These are phyloP conservation scores for Serendipita sp. DNA, from an alignment of 1,284 basidiomycete species.

Conservation along the genomic window DNA sequence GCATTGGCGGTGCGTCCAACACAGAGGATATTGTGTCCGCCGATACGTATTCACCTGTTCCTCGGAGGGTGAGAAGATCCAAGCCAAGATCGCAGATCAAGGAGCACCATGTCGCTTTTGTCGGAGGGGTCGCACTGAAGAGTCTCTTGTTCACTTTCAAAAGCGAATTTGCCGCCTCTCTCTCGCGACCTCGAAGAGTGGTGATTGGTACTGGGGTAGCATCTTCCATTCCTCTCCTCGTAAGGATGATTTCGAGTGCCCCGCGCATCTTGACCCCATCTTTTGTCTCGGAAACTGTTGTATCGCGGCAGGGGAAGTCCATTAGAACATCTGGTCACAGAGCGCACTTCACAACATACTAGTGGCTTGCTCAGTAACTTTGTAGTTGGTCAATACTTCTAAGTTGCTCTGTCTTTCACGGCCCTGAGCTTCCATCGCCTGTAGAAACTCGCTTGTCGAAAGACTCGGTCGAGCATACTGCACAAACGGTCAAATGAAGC, in stretches of 20 bases:
- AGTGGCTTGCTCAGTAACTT: background rate
- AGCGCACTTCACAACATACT: background rate
- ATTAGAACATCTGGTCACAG: background rate
- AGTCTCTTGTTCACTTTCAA: background rate
- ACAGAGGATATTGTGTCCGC: slow-evolving; percentile 5
- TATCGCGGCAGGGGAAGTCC: background rate
- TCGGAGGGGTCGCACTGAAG: background rate
- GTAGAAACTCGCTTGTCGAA: background rate
- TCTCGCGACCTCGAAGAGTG: background rate
- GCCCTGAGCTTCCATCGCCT: background rate
- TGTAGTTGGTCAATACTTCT: background rate
- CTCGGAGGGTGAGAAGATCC: background rate
- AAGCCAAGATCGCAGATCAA: background rate
- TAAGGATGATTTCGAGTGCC: background rate
- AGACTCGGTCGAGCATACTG: background rate
- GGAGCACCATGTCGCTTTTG: slow-evolving; percentile 2
- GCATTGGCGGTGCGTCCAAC: background rate
- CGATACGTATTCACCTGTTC: background rate
- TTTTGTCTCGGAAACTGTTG: background rate
- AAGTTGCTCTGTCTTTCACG: background rate
- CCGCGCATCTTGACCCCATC: background rate
- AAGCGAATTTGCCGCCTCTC: background rate
- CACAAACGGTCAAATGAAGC: background rate
- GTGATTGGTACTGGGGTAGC: no score
- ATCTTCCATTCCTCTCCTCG: background rate